Conservation (phyloP, 441 rosid genomes). For the Arabidopsis lyrata region DNA sequence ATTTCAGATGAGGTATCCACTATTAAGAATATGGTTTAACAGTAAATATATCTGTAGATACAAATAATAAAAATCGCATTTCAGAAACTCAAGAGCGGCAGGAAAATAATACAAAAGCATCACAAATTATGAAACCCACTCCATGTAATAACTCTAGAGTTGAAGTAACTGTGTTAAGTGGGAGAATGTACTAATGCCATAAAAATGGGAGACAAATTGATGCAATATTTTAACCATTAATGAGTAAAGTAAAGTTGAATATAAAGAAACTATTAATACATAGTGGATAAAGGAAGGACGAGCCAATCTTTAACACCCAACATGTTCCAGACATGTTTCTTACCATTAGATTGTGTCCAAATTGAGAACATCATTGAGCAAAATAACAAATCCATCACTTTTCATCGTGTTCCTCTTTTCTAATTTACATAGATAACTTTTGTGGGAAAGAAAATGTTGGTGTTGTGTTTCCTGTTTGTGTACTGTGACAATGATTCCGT, state of each 20-base stretch:
- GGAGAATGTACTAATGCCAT: constrained; percentile 41
- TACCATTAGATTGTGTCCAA: constrained; percentile 42
- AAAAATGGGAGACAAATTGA: constrained; percentile 45
- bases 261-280: constrained; percentile 36
- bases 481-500: constrained; percentile 40
- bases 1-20: too few relatives aligned
- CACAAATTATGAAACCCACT: constrained; percentile 44
- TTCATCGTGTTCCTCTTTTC: constrained; percentile 39
- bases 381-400: constrained; percentile 32
- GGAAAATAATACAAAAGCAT: constrained; percentile 34
- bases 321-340: constrained; percentile 50
- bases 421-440: constrained; percentile 33
- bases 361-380: constrained; percentile 39
- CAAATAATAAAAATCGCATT: constrained; percentile 33
- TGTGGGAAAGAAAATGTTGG: constrained; percentile 34
- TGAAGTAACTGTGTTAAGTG: constrained; percentile 46
- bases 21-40: too few relatives aligned
- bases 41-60: constrained; percentile 6
- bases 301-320: constrained; percentile 44
- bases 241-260: constrained; percentile 39
- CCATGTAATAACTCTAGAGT: constrained; percentile 32
- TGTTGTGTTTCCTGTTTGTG: constrained; percentile 39
- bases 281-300: constrained; percentile 36
- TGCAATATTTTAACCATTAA: constrained; percentile 34
- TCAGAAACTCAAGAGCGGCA: constrained; percentile 36